Base-by-base conservation (phyloP, 2,329 filamentous ascomycete genomes). In the Penicillium sclerotiorum region DNA sequence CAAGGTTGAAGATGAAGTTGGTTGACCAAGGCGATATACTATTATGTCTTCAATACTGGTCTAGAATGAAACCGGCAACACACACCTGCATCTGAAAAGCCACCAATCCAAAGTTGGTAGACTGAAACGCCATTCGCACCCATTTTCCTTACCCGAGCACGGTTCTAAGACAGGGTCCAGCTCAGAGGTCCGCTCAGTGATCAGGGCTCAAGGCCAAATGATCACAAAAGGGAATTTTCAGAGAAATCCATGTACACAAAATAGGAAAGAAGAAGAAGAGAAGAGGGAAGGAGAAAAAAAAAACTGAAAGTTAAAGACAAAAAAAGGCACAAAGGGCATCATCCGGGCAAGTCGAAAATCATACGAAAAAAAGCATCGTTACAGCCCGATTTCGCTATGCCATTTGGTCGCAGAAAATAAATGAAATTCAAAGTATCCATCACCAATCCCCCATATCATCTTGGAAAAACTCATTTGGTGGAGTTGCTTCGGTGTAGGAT, bases 61-160 rank as follows among this genome's bases (percentile, higher is more conserved):
- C 62, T 65, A 65, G 57, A 62, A 52, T 33, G 48, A 53, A 45
- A 57, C 43, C 61, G 57, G 61, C 62, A 65, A 64, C 55, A 62
- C n/a, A n/a, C n/a, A n/a, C n/a, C n/a, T n/a, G n/a, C n/a, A 57
- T 59, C 60, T 52, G 52, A 59, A 54, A 56, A 50, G 55, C 55
- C 61, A 62, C 63, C 65, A 57, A 67, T 60, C 61, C 60, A 28
- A 55, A 49, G 56, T 60, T 63, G 61, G 64, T 55, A 53, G 53
- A 68, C 61, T 58, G 57, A 66, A 73, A 73, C 70, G 70, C 70
- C 70, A 66, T 68, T 67, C 66, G 60, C 69, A 70, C 67, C 69
- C 60, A 61, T 72, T 73, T 72, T 70, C 68, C 69, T 68, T 64
- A 69, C 66, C 70, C 69, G 64, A 71, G 69, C 68, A 70, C 62